Evolutionary conservation across 1,139 yeast genomes (phyloP).

Genomic region (Kodamaea alishanica): DNA sequence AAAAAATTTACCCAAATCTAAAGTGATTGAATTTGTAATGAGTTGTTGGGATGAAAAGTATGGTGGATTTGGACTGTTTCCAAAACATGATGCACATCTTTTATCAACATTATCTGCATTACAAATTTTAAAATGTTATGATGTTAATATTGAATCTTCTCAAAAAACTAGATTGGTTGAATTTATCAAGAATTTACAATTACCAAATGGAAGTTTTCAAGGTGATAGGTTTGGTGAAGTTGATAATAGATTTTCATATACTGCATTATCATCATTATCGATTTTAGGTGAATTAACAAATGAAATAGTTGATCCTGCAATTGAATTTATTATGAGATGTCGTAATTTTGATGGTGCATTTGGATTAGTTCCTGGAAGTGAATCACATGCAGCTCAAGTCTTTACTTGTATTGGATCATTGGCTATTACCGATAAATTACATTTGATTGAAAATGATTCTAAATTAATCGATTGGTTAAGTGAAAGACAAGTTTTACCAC

Average conservation of each 20-base stretch:
- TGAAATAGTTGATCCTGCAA: slow-evolving; percentile 62
- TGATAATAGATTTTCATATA: slow-evolving; percentile 86
- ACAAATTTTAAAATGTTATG: slow-evolving; percentile 70
- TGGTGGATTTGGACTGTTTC: slow-evolving; percentile 92
- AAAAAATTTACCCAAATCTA: slow-evolving; percentile 53
- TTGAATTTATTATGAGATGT: slow-evolving; percentile 61
- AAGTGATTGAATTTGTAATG: slow-evolving; percentile 63
- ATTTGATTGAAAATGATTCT: slow-evolving; percentile 46
- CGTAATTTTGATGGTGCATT: slow-evolving; percentile 95
- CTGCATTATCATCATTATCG: slow-evolving; percentile 70
- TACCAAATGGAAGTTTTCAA: slow-evolving; percentile 72
- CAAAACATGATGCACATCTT: slow-evolving; percentile 87
- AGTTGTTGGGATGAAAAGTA: slow-evolving; percentile 56
- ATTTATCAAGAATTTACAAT: slow-evolving; percentile 56
- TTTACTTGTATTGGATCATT: slow-evolving; percentile 83
- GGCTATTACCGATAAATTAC: slow-evolving; percentile 62
- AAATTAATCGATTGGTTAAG: slow-evolving; percentile 78
- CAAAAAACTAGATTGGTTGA: slow-evolving; percentile 26
- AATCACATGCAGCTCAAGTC: slow-evolving; percentile 91
- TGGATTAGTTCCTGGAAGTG: slow-evolving; percentile 93
- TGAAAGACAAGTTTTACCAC: slow-evolving; percentile 76
- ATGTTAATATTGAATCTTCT: slow-evolving; percentile 35
- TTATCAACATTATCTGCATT: slow-evolving; percentile 82
- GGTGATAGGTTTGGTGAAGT: slow-evolving; percentile 92
- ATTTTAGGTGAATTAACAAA: slow-evolving; percentile 62